Percentiles rank a stretch among this genome's conserved stretches.
Conservation (phyloP, 2,329 filamentous ascomycete species). For the Hymenoscyphus infarciens region DNA sequence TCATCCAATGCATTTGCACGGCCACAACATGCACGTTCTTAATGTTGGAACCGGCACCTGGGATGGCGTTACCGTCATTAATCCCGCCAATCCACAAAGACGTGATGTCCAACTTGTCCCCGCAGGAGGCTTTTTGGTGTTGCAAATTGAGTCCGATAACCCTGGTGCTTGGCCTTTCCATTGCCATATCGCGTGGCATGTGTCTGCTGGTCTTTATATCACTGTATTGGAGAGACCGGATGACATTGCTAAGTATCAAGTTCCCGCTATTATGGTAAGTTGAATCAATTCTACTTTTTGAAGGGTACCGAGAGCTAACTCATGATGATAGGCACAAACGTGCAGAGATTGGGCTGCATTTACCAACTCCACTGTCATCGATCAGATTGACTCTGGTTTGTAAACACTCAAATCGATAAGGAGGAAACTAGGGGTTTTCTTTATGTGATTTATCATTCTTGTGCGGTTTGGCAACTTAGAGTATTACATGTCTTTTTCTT, state of each 20-base stretch:
- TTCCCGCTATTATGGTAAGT: background rate
- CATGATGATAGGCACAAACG: conserved; percentile 41
- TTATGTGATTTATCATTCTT: conserved; percentile 1
- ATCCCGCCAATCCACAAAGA: conserved; percentile 47
- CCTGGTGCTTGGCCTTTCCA: conserved; percentile 51
- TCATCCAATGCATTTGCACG: conserved; percentile 67
- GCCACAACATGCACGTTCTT: conserved; percentile 66
- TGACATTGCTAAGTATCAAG: conserved; percentile 35
- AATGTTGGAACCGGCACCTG: conserved; percentile 42
- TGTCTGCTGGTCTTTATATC: conserved; percentile 39
- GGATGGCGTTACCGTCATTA: conserved; percentile 35
- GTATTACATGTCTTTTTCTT: background rate
- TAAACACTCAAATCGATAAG: background rate
- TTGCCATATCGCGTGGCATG: conserved; percentile 49
- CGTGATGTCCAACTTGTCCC: conserved; percentile 49
- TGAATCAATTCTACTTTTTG: background rate
- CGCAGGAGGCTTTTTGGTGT: conserved; percentile 39
- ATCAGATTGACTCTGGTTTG: conserved; percentile 35
- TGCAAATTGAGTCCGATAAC: conserved; percentile 48
- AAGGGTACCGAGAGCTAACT: background rate
- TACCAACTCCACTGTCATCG: conserved; percentile 12
- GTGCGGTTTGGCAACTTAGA: background rate
- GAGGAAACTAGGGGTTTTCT: background rate
- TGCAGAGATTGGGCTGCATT: conserved; percentile 49
- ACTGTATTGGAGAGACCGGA: conserved; percentile 37